Percentiles rank a stretch among this genome's conserved stretches.
Conservation (phyloP, 2,329 filamentous ascomycete species). For the Trichophyton equinum region DNA sequence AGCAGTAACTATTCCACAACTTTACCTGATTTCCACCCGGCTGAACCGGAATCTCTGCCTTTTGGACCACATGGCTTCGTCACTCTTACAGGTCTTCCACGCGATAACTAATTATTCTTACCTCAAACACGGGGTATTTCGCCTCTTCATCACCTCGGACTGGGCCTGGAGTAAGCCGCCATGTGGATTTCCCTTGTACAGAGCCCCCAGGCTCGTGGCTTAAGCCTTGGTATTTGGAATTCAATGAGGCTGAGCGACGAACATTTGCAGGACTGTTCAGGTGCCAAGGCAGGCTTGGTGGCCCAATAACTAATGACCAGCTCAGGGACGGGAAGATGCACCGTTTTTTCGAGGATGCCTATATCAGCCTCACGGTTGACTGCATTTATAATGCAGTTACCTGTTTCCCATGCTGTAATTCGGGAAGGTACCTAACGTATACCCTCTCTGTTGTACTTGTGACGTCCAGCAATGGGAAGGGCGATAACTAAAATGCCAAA, state of each 20-base stretch:
- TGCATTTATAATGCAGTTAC: not conserved
- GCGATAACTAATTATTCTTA: too few species aligned
- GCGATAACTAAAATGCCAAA: not conserved
- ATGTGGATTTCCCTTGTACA: not conserved
- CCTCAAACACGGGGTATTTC: not conserved
- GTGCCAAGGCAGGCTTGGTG: not conserved
- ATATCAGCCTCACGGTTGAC: not conserved
- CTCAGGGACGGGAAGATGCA: not conserved
- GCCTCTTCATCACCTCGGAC: not conserved
- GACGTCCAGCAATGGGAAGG: not conserved
- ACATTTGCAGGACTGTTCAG: not conserved
- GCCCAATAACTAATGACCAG: not conserved
- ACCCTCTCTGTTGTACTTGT: not conserved
- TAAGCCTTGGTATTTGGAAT: constrained; percentile 1
- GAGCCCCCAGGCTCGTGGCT: not conserved
- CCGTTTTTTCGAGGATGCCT: not conserved
- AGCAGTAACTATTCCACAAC: not conserved
- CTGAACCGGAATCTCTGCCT: not conserved
- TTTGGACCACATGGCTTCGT: not conserved
- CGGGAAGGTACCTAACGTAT: not conserved
- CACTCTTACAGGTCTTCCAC: not conserved
- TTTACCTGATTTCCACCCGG: not conserved
- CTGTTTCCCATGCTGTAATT: too few species aligned
- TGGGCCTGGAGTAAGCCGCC: not conserved
- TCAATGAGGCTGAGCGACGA: not conserved